A percentile compares a stretch with the other conserved stretches of the same genome.
These are phyloP conservation scores for Trichoderma atroviride DNA, from an alignment of 2,329 filamentous ascomycete genomes.

Conservation along the genomic window DNA sequence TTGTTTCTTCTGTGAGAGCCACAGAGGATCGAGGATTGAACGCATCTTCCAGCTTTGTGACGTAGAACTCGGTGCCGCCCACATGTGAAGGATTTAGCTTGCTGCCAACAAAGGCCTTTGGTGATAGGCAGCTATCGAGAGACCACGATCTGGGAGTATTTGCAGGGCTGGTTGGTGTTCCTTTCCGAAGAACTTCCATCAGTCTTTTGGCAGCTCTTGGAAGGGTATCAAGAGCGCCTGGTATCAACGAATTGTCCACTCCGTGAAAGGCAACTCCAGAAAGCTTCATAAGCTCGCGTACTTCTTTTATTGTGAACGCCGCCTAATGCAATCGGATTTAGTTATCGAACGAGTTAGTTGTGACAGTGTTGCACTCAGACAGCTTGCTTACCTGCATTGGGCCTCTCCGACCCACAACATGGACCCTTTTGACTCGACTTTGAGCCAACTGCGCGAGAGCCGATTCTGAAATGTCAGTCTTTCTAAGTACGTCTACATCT, in stretches of 20 bases:
- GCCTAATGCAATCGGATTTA: slow-evolving; percentile 55
- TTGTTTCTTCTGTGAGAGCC: slow-evolving; percentile 51
- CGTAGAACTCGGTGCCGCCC: slow-evolving; percentile 68
- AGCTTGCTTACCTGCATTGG: slow-evolving; percentile 71
- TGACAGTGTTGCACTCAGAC: background rate
- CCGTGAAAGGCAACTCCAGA: slow-evolving; percentile 71
- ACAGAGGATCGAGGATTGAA: slow-evolving; percentile 57
- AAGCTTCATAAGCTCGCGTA: slow-evolving; percentile 83
- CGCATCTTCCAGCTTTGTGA: slow-evolving; percentile 57
- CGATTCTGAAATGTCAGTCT: slow-evolving; percentile 87
- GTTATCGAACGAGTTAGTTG: background rate
- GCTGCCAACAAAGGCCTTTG: slow-evolving; percentile 65
- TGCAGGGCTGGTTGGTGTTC: slow-evolving; percentile 49
- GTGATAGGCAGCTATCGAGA: slow-evolving; percentile 82
- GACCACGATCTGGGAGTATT: slow-evolving; percentile 71
- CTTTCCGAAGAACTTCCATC: slow-evolving; percentile 79
- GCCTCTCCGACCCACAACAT: slow-evolving; percentile 85
- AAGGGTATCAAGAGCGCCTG: slow-evolving; percentile 66
- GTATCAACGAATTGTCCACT: slow-evolving; percentile 67
- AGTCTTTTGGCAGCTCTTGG: slow-evolving; percentile 76
- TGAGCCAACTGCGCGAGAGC: slow-evolving; percentile 73
- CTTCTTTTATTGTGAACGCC: slow-evolving; percentile 93
- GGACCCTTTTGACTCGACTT: slow-evolving; percentile 77
- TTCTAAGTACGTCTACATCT: slow-evolving; percentile 69
- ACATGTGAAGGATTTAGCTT: slow-evolving; percentile 52